Conservation (phyloP, 176 grass and related monocot species). For the Musa beccarii region DNA sequence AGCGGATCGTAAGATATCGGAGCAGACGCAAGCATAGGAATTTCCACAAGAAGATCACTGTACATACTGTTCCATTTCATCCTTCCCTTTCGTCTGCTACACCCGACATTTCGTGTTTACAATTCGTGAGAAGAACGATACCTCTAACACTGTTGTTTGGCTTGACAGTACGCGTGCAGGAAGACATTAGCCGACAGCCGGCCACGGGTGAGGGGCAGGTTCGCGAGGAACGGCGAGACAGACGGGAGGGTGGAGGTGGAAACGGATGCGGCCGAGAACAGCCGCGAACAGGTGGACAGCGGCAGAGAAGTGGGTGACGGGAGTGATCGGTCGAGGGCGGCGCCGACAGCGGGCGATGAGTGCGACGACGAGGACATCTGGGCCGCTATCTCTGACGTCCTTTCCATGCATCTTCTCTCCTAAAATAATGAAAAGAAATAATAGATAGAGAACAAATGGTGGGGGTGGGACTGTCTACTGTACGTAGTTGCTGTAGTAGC, state of each 20-base stretch:
- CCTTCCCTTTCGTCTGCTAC: neutral
- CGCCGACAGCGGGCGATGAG: neutral
- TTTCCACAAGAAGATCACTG: constrained; percentile 94
- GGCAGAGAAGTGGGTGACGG: neutral
- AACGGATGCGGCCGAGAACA: constrained; percentile 35
- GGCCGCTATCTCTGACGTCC: neutral
- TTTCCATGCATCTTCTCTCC: neutral
- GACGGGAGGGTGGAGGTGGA: constrained; percentile 45
- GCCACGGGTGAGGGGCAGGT: constrained; percentile 77
- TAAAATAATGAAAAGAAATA: neutral
- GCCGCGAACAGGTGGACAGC: constrained; percentile 14
- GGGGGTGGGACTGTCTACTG: too few relatives aligned
- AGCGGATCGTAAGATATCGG: constrained; percentile 58
- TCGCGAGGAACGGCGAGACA: constrained; percentile 70
- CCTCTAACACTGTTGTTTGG: neutral
- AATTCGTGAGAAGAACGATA: neutral
- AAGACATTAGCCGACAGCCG: constrained; percentile 90
- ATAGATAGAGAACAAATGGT: neutral
- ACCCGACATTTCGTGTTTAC: neutral
- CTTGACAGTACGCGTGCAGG: constrained; percentile 73
- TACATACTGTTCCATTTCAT: constrained; percentile 16
- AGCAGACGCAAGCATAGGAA: constrained; percentile 58
- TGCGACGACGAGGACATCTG: constrained; percentile 1
- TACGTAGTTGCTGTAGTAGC: too few relatives aligned
- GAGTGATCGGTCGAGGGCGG: neutral